Conservation (phyloP, 768 basidiomycete species). For the Xerocomellus intermedius region DNA sequence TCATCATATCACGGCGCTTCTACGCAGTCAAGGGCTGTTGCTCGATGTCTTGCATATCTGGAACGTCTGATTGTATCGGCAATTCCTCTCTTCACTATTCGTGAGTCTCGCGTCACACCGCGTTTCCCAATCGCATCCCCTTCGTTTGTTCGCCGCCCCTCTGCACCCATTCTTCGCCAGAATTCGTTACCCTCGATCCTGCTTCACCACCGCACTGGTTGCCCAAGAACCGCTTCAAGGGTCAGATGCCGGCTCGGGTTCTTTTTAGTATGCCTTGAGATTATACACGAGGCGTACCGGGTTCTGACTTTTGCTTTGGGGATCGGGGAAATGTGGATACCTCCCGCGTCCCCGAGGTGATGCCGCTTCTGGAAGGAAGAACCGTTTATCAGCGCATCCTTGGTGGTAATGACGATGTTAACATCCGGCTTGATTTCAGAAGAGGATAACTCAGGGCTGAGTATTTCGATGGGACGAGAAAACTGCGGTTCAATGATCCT, state of each 20-base stretch:
- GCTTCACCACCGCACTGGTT: conserved; percentile 17
- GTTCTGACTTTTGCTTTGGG: conserved; percentile 9
- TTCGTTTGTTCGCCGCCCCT: conserved; percentile 18
- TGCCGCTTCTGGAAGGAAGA: conserved; percentile 28
- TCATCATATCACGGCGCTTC: conserved; percentile 4
- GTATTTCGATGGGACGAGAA: background rate
- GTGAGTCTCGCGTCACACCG: conserved; percentile 35
- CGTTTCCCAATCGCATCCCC: conserved; percentile 31
- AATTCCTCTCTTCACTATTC: conserved; percentile 37
- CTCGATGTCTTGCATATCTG: background rate
- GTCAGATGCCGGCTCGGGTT: conserved; percentile 15
- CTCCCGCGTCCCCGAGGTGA: conserved; percentile 30
- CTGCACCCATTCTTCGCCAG: conserved; percentile 22
- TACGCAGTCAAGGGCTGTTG: conserved; percentile 9
- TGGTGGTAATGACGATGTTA: conserved; percentile 7
- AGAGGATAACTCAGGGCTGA: background rate
- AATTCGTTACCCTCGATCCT: conserved; percentile 18
- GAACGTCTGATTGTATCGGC: conserved; percentile 16
- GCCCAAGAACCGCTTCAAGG: conserved; percentile 2
- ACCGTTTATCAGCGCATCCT: conserved; percentile 12
- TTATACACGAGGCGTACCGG: conserved; percentile 19
- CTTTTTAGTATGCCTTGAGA: conserved; percentile 7
- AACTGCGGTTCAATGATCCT: background rate
- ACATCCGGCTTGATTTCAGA: background rate
- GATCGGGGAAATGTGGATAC: conserved; percentile 21